phyloP scores from a whole-genome alignment of 2,329 filamentous ascomycete species.

The Clarireedia sp. region DNA sequence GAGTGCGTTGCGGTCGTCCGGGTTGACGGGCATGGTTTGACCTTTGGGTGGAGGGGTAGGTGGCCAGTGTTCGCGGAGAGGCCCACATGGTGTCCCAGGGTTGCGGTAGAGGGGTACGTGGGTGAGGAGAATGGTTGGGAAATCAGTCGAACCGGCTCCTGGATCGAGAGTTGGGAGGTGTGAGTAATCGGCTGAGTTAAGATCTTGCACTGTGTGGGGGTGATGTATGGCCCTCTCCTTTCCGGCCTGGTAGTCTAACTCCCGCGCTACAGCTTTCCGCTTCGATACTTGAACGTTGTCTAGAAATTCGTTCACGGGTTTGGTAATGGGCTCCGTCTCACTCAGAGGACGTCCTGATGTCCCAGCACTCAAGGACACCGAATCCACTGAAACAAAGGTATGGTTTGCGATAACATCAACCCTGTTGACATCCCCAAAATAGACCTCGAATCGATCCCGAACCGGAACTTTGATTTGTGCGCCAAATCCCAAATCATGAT shows the following conservation, averaged over 20 bases:
- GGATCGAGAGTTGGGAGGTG: slow-evolving; percentile 35
- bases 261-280: slow-evolving; percentile 58
- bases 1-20: slow-evolving; percentile 71
- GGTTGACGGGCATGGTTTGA: slow-evolving; percentile 43
- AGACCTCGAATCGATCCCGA: slow-evolving; percentile 74
- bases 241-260: slow-evolving; percentile 58
- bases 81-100: slow-evolving; percentile 79
- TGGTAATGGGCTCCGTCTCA: slow-evolving; percentile 57
- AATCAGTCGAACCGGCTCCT: slow-evolving; percentile 43
- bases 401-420: slow-evolving; percentile 92
- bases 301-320: slow-evolving; percentile 69
- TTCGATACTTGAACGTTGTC: slow-evolving; percentile 57
- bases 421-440: slow-evolving; percentile 85
- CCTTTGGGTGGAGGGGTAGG: slow-evolving; percentile 56
- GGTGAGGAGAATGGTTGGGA: slow-evolving; percentile 82
- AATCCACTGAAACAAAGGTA: slow-evolving; percentile 86
- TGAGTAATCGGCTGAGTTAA: slow-evolving; percentile 31
- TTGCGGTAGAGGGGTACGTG: slow-evolving; percentile 85
- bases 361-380: slow-evolving; percentile 74
- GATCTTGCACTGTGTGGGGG: slow-evolving; percentile 51
- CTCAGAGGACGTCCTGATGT: slow-evolving; percentile 37
- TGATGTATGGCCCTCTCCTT: slow-evolving; percentile 46
- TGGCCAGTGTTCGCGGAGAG: slow-evolving; percentile 74
- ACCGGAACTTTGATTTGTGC: slow-evolving; percentile 74
- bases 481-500: slow-evolving; percentile 91